These are phyloP conservation scores for Suillus hirtellus DNA, from an alignment of 768 basidiomycete genomes.

Conservation along the genomic window DNA sequence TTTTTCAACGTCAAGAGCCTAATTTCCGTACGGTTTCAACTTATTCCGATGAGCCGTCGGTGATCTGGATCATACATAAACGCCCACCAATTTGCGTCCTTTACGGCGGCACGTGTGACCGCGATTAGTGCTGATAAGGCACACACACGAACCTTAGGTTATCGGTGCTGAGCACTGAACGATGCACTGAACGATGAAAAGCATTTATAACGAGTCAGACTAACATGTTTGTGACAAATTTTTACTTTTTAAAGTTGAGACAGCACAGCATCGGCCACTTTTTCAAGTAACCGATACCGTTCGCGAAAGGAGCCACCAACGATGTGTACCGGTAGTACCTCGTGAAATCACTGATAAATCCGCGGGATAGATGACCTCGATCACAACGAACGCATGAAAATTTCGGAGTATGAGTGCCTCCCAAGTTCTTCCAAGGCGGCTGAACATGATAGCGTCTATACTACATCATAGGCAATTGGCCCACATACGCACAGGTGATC, in stretches of 20 bases:
- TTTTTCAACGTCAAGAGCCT: neutral
- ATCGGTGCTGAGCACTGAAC: neutral
- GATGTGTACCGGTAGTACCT: neutral
- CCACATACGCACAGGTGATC: neutral
- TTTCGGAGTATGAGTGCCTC: neutral
- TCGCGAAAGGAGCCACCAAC: neutral
- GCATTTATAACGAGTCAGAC: neutral
- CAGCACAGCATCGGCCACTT: neutral
- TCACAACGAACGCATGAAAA: neutral
- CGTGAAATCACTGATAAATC: neutral
- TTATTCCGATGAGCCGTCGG: constrained; percentile 6
- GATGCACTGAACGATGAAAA: too few species aligned
- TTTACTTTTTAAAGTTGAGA: neutral
- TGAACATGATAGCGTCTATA: neutral
- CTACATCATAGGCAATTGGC: neutral
- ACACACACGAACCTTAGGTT: neutral
- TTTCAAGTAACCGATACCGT: neutral
- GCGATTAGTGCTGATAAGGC: constrained; percentile 3
- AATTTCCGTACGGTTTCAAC: constrained; percentile 5
- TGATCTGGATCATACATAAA: constrained; percentile 6
- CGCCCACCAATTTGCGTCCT: constrained; percentile 4
- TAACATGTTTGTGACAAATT: neutral
- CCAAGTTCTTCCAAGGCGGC: neutral
- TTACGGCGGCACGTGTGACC: constrained; percentile 5
- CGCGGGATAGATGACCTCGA: neutral